Conservation (phyloP, 192 early-diverging fungal genomes). For the Entomortierella lignicola region DNA sequence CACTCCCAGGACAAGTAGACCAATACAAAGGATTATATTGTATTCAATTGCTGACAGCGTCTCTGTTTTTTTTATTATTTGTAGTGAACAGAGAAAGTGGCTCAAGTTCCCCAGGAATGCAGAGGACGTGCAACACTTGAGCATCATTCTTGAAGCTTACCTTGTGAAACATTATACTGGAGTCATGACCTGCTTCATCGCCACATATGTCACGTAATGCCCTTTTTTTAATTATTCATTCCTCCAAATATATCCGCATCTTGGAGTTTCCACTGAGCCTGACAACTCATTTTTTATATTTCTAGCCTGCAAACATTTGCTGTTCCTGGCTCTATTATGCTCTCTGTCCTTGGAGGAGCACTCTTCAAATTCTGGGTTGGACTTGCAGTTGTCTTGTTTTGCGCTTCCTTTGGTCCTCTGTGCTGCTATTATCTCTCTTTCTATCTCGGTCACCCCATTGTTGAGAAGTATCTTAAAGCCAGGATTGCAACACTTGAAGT, state of each 20-base stretch:
- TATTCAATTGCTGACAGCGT: neutral
- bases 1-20: too few relatives aligned
- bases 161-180: conserved; percentile 58
- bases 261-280: neutral
- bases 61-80: neutral
- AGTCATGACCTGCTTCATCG: conserved; percentile 57
- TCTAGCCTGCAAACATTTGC: conserved; percentile 68
- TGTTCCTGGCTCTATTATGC: conserved; percentile 69
- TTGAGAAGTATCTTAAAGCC: conserved; percentile 57
- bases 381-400: conserved; percentile 55
- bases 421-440: conserved; percentile 65
- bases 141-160: conserved; percentile 56
- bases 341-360: conserved; percentile 66
- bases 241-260: too few relatives aligned
- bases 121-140: conserved; percentile 58
- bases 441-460: conserved; percentile 59
- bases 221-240: neutral
- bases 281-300: neutral
- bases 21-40: neutral
- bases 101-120: conserved; percentile 61
- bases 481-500: conserved; percentile 61
- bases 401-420: conserved; percentile 61
- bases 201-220: conserved; percentile 61
- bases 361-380: conserved; percentile 66
- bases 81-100: conserved; percentile 55